Conservation (phyloP, 768 basidiomycete species). For the Boletus sensibilis region DNA sequence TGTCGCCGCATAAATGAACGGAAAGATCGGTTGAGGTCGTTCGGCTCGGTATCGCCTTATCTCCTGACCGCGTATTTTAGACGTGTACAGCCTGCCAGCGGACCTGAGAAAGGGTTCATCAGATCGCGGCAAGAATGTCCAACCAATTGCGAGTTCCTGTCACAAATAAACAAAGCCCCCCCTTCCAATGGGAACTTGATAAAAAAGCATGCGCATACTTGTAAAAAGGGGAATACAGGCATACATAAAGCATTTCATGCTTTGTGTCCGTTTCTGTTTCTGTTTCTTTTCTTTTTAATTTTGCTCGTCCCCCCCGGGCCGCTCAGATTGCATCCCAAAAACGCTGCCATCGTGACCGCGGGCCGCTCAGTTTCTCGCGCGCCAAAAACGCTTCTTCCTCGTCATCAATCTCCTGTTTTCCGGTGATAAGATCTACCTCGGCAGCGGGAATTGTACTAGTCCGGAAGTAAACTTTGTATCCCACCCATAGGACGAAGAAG, state of each 20-base stretch:
- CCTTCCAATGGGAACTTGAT: too few relatives aligned
- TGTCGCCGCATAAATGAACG: slow-evolving; percentile 19
- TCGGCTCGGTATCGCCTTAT: slow-evolving; percentile 25
- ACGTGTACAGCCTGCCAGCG: neutral
- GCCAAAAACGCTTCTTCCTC: slow-evolving; percentile 54
- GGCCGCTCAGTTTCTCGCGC: slow-evolving; percentile 43
- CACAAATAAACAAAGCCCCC: too few relatives aligned
- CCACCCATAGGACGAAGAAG: slow-evolving; percentile 11
- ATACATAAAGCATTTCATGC: too few relatives aligned
- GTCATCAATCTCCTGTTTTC: slow-evolving; percentile 58
- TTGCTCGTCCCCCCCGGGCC: neutral
- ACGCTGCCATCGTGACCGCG: slow-evolving; percentile 16
- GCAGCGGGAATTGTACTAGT: slow-evolving; percentile 33
- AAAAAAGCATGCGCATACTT: too few relatives aligned
- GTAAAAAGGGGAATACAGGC: too few relatives aligned
- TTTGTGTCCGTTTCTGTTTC: too few relatives aligned
- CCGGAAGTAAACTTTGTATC: slow-evolving; percentile 27
- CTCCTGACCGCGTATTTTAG: slow-evolving; percentile 13
- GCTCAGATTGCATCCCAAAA: slow-evolving; percentile 11
- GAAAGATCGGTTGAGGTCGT: neutral
- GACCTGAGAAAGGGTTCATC: too few relatives aligned
- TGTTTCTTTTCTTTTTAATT: too few relatives aligned
- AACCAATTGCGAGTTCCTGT: too few relatives aligned
- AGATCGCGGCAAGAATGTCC: neutral
- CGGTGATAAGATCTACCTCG: slow-evolving; percentile 60